Evolutionary conservation across 2,329 filamentous ascomycete species (phyloP).

Genomic region (Orbilia oligospora): DNA sequence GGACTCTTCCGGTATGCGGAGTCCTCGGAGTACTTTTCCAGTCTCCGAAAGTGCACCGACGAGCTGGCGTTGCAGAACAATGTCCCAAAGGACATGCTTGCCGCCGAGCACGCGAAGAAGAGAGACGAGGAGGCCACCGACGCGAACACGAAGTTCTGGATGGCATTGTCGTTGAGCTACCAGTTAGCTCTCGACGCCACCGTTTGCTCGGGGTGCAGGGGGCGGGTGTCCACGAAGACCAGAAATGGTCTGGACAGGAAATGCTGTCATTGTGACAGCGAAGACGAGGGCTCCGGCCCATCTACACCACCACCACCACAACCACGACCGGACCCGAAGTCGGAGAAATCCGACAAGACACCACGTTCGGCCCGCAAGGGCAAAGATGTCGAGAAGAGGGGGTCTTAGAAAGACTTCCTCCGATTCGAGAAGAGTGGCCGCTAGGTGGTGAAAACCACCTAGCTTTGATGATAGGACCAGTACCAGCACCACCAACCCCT

Average conservation of each 20-base stretch:
- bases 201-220: conserved; percentile 43
- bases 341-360: too few relatives aligned
- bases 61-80: conserved; percentile 32
- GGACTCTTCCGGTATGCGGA: conserved; percentile 33
- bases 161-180: conserved; percentile 42
- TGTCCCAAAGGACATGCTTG: conserved; percentile 16
- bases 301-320: too few relatives aligned
- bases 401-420: too few relatives aligned
- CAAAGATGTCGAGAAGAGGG: too few relatives aligned
- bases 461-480: too few relatives aligned
- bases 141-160: conserved; percentile 36
- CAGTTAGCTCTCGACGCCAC: conserved; percentile 47
- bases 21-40: conserved; percentile 20
- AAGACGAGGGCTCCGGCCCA: not conserved
- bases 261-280: conserved; percentile 53
- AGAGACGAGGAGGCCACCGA: not conserved
- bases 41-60: conserved; percentile 53
- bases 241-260: conserved; percentile 34
- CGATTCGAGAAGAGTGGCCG: too few relatives aligned
- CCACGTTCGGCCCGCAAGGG: too few relatives aligned
- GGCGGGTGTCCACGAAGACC: conserved; percentile 27
- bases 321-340: too few relatives aligned
- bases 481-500: too few relatives aligned
- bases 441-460: too few relatives aligned
- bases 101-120: not conserved